Evolutionary conservation across 1,139 yeast genomes (phyloP), one percentile per base, ranked within the genome.

Genomic region (Yamadazyma membranifaciens): DNA sequence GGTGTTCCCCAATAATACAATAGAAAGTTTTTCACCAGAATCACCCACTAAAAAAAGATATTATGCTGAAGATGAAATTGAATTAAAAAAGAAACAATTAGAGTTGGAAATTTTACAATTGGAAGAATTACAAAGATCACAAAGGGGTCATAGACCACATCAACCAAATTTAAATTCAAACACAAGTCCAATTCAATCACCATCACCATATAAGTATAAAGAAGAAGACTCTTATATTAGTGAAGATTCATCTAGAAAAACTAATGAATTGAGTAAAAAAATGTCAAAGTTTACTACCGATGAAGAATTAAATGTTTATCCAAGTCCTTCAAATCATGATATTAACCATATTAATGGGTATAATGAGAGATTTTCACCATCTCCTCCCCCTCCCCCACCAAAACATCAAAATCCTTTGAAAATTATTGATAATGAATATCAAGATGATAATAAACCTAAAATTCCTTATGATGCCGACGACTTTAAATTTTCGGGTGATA

Each of bases 361-460:
- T 17, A 41, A 39, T 7, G 39, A 34, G n/a, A 43, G 34, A 9
- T 4, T 2, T 7, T 63, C 72, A 2, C 63, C 72, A 2, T 73
- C 81, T 7, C 81, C 83, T 1, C 83, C 83, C 0, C 80, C 79
- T 1, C 81, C 81, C 3, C 74, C 75, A 30, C 73, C 75, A 29
- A 69, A 66, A 42, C 74, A 65, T 47, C 43, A 42, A 7, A 41
- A 48, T 15, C 50, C 54, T 9, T 32, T 45, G 29, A 46, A 44
- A 20, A 25, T 36, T 11, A 20, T 34, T 16, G 10, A 39, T 10
- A 34, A 16, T 17, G 33, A 27, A 24, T 13, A 29, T 6, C 30
- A 33, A 13, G 17, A 30, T 28, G 33, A 33, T 24, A 15, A 27
- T n/a, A 33, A 29, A 30, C 25, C 20, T 9, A 36, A 33, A 17